Evolutionary conservation across 176 grass and related monocot species (phyloP).

Genomic region (Pontederia crassipes): DNA sequence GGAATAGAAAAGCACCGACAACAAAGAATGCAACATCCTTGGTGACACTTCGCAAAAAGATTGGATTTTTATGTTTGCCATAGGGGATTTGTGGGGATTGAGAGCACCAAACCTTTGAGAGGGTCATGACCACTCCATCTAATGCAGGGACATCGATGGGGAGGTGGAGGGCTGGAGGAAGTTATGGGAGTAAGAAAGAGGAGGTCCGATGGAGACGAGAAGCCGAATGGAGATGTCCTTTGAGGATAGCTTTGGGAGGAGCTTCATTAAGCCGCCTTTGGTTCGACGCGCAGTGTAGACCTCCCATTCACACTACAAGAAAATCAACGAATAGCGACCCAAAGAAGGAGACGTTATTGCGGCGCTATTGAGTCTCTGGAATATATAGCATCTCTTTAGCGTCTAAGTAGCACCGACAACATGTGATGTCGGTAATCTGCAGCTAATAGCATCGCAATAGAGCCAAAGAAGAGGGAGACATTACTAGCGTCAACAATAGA

Average conservation of each 20-base stretch:
- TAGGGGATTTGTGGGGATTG: background rate
- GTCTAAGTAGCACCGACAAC: too few relatives aligned
- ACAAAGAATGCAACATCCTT: slow-evolving; percentile 6
- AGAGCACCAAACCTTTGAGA: slow-evolving; percentile 3
- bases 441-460: too few relatives aligned
- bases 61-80: background rate
- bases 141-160: slow-evolving; percentile 15
- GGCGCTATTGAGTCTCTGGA: too few relatives aligned
- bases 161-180: slow-evolving; percentile 8
- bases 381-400: too few relatives aligned
- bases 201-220: background rate
- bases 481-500: too few relatives aligned
- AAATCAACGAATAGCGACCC: too few relatives aligned
- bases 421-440: too few relatives aligned
- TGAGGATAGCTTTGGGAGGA: background rate
- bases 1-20: slow-evolving; percentile 13
- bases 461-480: too few relatives aligned
- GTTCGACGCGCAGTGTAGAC: too few relatives aligned
- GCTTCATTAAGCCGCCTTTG: too few relatives aligned
- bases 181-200: slow-evolving; percentile 28
- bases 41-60: slow-evolving; percentile 1
- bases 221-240: background rate
- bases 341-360: too few relatives aligned
- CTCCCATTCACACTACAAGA: too few relatives aligned
- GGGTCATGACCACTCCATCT: background rate